Conservation (phyloP, 805 yeast genomes). For the Candida koratica region DNA sequence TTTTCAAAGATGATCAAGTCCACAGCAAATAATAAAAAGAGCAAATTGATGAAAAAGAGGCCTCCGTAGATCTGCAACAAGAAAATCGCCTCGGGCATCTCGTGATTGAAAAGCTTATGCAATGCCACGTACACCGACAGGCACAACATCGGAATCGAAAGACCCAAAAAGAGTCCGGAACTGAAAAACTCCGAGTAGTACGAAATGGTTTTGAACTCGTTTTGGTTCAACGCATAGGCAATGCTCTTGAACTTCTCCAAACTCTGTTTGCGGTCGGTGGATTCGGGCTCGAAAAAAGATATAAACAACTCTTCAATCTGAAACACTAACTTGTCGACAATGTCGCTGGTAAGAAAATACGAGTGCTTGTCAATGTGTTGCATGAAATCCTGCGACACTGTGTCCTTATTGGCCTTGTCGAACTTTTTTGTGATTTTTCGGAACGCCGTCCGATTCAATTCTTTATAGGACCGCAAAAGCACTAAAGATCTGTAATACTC, state of each 20-base stretch:
- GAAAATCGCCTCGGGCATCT: constrained; percentile 52
- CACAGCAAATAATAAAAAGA: constrained; percentile 59
- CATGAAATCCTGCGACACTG: constrained; percentile 48
- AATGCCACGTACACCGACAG: constrained; percentile 56
- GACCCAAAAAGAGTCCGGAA: constrained; percentile 68
- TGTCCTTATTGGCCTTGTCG: constrained; percentile 64
- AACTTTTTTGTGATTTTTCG: constrained; percentile 86
- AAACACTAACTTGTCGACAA: constrained; percentile 57
- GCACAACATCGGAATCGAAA: constrained; percentile 63
- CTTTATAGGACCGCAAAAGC: constrained; percentile 63
- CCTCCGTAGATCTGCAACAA: constrained; percentile 93
- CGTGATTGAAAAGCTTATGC: constrained; percentile 30
- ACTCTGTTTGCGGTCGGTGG: constrained; percentile 57
- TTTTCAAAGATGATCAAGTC: constrained; percentile 71
- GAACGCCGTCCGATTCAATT: constrained; percentile 81
- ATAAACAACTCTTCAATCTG: constrained; percentile 69
- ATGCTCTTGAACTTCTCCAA: constrained; percentile 58
- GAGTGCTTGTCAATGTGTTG: constrained; percentile 48
- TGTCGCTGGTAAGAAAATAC: constrained; percentile 61
- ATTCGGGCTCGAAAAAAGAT: constrained; percentile 54
- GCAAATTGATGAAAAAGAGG: constrained; percentile 61
- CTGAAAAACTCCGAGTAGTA: constrained; percentile 48
- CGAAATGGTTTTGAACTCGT: constrained; percentile 23
- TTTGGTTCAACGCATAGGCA: constrained; percentile 35
- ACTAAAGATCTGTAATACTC: constrained; percentile 75